Evolutionary conservation across 2,329 filamentous ascomycete genomes (phyloP), one percentile per base, ranked within the genome.

Genomic region (Penicillium sp.): DNA sequence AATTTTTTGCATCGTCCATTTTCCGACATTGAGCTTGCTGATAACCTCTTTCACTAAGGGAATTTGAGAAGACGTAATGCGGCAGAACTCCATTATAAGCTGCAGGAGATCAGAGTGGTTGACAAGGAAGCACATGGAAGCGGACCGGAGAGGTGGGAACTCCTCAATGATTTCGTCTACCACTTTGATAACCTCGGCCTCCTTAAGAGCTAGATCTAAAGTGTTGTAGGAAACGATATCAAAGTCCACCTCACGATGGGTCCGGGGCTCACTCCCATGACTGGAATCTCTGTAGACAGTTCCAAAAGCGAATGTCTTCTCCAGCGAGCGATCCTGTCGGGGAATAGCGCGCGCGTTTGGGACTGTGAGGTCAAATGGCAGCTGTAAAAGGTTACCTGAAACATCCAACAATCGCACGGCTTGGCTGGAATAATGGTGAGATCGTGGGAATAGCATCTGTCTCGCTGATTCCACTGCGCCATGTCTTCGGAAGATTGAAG

Each of bases 181-280:
- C 2, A 97, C 92, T 66, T 97, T 97, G 63, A 99, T 84, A 0
- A 92, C 88, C 73, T 97, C 93, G 0, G 93, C 93, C 73, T 99
- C 94, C 67, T 96, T 95, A 53, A 97, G 74, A 1, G 92, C 88
- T 44, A 96, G 79, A 67, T 97, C 92, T 5, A 92, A 75, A 1
- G 88, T 88, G 63, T 92, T 87, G 43, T 85, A 83, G 0, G 92
- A 93, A n/a, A 96, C 83, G 56, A 99, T 92, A 73, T 99, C 94
- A 71, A 97, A 99, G 71, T 97, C 92, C 2, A 95, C 92, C 69
- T 97, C 94, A 9, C 90, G 89, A 69, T 90, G 89, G 67, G 88
- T 89, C 54, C 83, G 82, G 6, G 94, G 94, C 63, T 96, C 89
- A 2, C 90, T 89, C 7, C 90, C 92, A 53, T 86, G 87, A 47